Conservation (phyloP, 345 rosid genomes). For the Carallia brachiata region DNA sequence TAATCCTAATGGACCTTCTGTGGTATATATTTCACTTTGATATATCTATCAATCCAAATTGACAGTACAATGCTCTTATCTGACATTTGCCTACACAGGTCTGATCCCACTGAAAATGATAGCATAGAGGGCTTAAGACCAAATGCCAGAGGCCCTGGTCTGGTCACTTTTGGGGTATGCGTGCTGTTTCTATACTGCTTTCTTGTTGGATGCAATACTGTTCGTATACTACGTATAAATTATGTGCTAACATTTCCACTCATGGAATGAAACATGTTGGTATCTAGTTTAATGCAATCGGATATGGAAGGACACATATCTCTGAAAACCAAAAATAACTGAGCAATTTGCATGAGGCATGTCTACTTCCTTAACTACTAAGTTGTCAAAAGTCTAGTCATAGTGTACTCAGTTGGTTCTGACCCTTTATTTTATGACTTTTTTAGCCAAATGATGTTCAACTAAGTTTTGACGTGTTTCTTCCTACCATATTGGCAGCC, state of each 20-base stretch:
- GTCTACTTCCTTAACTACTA: too few species aligned
- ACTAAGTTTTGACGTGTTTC: too few species aligned
- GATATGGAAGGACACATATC: too few species aligned
- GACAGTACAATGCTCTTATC: neutral
- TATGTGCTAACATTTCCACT: neutral
- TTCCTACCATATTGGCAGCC: constrained; percentile 50
- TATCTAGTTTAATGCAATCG: neutral
- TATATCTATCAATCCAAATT: constrained; percentile 3
- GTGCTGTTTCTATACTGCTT: constrained; percentile 4
- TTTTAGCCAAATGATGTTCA: too few species aligned
- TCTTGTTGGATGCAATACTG: neutral
- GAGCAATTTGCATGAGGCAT: too few species aligned
- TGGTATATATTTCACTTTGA: constrained; percentile 46
- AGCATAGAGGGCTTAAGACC: constrained; percentile 97
- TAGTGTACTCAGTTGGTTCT: too few species aligned
- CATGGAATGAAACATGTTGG: neutral
- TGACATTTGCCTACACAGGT: constrained; percentile 49
- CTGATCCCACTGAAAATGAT: constrained; percentile 98
- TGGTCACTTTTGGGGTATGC: constrained; percentile 97
- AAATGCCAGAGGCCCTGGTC: constrained; percentile 99
- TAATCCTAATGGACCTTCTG: constrained; percentile 83
- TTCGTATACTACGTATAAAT: neutral
- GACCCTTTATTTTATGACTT: too few species aligned
- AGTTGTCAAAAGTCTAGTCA: too few species aligned
- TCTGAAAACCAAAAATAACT: too few species aligned